Percentiles rank a stretch among this genome's conserved stretches.
Conservation (phyloP, 352 stramenopile species). For the Pythium biforme region DNA sequence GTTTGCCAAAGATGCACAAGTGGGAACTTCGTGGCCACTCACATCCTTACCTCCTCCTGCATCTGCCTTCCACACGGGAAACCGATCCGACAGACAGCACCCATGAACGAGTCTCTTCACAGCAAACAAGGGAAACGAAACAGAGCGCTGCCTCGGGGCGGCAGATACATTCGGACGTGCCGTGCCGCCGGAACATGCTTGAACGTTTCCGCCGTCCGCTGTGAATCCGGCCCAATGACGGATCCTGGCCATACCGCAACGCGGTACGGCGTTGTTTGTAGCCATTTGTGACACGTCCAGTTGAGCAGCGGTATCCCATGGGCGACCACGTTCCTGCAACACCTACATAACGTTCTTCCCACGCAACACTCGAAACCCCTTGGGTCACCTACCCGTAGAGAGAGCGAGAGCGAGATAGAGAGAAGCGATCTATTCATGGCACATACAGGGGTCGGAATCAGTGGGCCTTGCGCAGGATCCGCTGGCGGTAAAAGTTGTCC, state of each 20-base stretch:
- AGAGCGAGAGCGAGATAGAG: no score
- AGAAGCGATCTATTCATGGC: slow-evolving; percentile 2
- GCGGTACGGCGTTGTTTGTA: background rate
- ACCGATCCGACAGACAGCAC: background rate
- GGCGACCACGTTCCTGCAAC: background rate
- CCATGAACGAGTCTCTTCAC: background rate
- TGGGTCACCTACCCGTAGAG: no score
- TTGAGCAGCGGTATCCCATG: background rate
- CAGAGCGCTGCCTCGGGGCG: background rate
- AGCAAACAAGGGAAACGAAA: background rate
- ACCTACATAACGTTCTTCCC: background rate
- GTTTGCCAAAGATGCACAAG: slow-evolving; percentile 14
- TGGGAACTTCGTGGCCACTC: background rate
- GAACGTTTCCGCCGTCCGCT: background rate
- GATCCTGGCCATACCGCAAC: no score
- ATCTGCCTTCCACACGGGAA: background rate
- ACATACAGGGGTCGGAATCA: no score
- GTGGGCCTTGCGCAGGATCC: slow-evolving; percentile 61
- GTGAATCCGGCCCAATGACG: no score
- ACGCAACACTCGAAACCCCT: slow-evolving; percentile 4
- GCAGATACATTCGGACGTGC: slow-evolving; percentile 8
- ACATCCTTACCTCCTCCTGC: no score
- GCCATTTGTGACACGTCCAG: background rate
- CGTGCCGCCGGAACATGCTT: background rate
- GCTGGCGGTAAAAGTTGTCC: slow-evolving; percentile 83